Base-by-base conservation (phyloP, 371 early-diverging fungal species). In the Mucor irregularis region DNA sequence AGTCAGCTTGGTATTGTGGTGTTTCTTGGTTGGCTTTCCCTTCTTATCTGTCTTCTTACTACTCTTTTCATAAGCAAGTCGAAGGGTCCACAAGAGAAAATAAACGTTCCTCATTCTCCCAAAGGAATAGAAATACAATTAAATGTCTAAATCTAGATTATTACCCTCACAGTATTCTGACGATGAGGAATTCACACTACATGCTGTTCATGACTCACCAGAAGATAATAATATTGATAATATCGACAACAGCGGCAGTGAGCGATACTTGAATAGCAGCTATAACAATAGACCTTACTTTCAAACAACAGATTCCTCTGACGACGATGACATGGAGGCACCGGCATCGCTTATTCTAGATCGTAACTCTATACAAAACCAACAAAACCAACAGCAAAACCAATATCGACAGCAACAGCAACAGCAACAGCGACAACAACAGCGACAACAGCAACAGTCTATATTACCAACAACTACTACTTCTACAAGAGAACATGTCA, bases 401-500 rank as follows among this genome's bases (percentile, higher is more conserved):
- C 26, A 44, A 3, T 19, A 44, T 11, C 7, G 7, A 26, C 10
- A n/a, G 26, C 49, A 49, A 14, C 35, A 24, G 4, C n/a, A n/a
- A n/a, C n/a, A n/a, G n/a, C n/a, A n/a, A n/a, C n/a, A n/a, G n/a
- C n/a, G n/a, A n/a, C n/a, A n/a, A n/a, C n/a, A n/a, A n/a, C n/a
- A n/a, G n/a, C 26, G 17, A 29, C 26, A 44, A 3, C 24, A 44
- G 13, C 29, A 13, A 28, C 5, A 8, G 16, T 17, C 42, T 16
- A 17, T 19, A n/a, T 34, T 58, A 56, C 31, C 47, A 37, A 56
- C 47, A 31, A 42, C 61, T 17, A 40, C 61, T 53, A 61, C 49
- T 13, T 66, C 66, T 6, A 68, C 65, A 48, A 62, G 63, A 44
- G 69, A 61, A 53, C 76, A 62, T 43, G 72, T 79, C 64, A 61